These are phyloP conservation scores for Dendrobium nobile DNA, from an alignment of 106 monocot species.

Conservation along the genomic window DNA sequence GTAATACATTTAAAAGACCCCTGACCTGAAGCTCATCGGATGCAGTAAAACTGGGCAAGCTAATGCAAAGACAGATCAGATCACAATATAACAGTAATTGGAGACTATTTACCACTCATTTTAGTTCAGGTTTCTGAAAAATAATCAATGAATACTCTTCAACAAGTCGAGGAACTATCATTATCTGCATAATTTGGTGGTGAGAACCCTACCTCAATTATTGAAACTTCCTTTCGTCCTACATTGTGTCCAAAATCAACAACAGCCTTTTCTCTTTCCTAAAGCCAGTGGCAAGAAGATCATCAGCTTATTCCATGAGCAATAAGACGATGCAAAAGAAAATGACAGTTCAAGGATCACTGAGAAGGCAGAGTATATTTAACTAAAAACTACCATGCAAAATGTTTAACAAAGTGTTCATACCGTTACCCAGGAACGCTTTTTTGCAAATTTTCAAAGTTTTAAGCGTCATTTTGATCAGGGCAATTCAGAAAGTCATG, in stretches of 20 bases:
- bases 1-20: neutral
- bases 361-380: neutral
- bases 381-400: neutral
- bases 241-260: slow-evolving; percentile 70
- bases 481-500: neutral
- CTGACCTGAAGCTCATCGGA: neutral
- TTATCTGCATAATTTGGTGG: neutral
- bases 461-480: neutral
- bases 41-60: neutral
- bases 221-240: slow-evolving; percentile 39
- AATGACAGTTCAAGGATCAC: neutral
- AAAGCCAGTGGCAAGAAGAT: slow-evolving; percentile 8
- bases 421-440: neutral
- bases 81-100: neutral
- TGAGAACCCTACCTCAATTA: slow-evolving; percentile 58
- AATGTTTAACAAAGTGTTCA: neutral
- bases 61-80: neutral
- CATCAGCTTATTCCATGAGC: slow-evolving; percentile 6
- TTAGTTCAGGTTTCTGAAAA: neutral
- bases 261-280: slow-evolving; percentile 29
- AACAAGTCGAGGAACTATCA: neutral
- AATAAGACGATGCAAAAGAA: neutral
- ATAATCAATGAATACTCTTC: neutral
- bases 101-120: neutral
- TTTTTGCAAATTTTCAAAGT: neutral